Evolutionary conservation across 768 basidiomycete genomes (phyloP).

Genomic region (Fomitopsis serialis): DNA sequence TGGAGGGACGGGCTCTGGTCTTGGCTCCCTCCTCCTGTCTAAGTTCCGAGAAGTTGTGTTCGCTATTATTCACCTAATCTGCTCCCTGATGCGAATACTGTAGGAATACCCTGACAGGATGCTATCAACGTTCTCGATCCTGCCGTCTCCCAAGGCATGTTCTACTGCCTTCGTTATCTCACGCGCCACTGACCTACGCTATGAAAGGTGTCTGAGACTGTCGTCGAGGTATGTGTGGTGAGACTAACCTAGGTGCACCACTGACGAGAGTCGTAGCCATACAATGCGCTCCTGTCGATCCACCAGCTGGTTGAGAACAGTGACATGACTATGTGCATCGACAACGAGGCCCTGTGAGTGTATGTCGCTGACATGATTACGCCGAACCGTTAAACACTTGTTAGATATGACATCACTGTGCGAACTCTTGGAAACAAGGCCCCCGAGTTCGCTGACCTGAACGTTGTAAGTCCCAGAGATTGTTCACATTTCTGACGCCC

Average conservation of each 20-base stretch:
- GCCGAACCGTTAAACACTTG: background rate
- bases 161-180: background rate
- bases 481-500: background rate
- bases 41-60: slow-evolving; percentile 71
- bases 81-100: slow-evolving; percentile 26
- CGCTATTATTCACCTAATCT: slow-evolving; percentile 5
- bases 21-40: slow-evolving; percentile 74
- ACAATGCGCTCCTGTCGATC: slow-evolving; percentile 78
- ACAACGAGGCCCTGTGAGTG: slow-evolving; percentile 88
- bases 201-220: slow-evolving; percentile 38
- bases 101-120: slow-evolving; percentile 54
- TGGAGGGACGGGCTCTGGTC: slow-evolving; percentile 85
- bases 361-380: slow-evolving; percentile 28
- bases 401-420: slow-evolving; percentile 67
- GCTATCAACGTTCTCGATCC: slow-evolving; percentile 46
- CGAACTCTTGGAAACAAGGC: slow-evolving; percentile 59
- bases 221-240: slow-evolving; percentile 40
- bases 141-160: slow-evolving; percentile 53
- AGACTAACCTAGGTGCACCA: background rate
- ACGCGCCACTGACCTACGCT: background rate
- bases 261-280: slow-evolving; percentile 41
- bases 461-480: slow-evolving; percentile 41
- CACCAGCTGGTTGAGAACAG: slow-evolving; percentile 89
- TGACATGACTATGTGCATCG: slow-evolving; percentile 79
- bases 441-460: slow-evolving; percentile 65